These are phyloP conservation scores for Hypomyces rosellus DNA, from an alignment of 2,329 filamentous ascomycete species.

Conservation along the genomic window DNA sequence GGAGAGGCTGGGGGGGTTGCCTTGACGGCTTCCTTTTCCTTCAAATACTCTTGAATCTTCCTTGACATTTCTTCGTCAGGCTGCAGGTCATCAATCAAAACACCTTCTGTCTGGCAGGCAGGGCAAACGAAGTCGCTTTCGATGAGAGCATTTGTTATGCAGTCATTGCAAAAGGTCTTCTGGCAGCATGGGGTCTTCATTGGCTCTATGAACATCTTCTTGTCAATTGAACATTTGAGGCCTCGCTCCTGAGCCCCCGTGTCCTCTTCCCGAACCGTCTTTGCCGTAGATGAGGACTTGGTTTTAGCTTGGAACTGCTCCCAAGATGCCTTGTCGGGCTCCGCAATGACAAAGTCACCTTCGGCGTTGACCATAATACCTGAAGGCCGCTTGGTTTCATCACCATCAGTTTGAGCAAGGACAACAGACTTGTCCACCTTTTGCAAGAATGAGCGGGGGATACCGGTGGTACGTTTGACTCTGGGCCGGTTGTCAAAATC, in stretches of 20 bases:
- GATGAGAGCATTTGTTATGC: constrained; percentile 97
- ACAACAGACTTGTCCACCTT: constrained; percentile 87
- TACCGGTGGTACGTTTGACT: constrained; percentile 94
- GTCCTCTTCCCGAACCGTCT: constrained; percentile 68
- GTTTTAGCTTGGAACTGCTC: constrained; percentile 94
- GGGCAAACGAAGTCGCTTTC: constrained; percentile 97
- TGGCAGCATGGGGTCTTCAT: constrained; percentile 98
- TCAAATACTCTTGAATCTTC: constrained; percentile 71
- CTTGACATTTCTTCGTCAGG: constrained; percentile 70
- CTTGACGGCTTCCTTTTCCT: constrained; percentile 49
- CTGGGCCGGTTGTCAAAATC: constrained; percentile 90
- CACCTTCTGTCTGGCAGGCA: constrained; percentile 81
- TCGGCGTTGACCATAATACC: constrained; percentile 97
- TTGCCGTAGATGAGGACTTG: constrained; percentile 77
- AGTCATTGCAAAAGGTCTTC: constrained; percentile 98
- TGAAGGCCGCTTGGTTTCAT: constrained; percentile 77
- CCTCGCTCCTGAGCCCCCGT: constrained; percentile 85
- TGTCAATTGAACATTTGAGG: constrained; percentile 91
- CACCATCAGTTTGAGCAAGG: constrained; percentile 64
- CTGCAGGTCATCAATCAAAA: constrained; percentile 86
- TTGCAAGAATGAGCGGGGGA: constrained; percentile 90
- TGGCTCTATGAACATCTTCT: constrained; percentile 96
- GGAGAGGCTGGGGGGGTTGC: constrained; percentile 30
- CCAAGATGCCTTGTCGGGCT: constrained; percentile 94
- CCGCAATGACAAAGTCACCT: constrained; percentile 93